phyloP scores from a whole-genome alignment of 2,329 filamentous ascomycete species.

The Pyrenochaeta sp. region DNA sequence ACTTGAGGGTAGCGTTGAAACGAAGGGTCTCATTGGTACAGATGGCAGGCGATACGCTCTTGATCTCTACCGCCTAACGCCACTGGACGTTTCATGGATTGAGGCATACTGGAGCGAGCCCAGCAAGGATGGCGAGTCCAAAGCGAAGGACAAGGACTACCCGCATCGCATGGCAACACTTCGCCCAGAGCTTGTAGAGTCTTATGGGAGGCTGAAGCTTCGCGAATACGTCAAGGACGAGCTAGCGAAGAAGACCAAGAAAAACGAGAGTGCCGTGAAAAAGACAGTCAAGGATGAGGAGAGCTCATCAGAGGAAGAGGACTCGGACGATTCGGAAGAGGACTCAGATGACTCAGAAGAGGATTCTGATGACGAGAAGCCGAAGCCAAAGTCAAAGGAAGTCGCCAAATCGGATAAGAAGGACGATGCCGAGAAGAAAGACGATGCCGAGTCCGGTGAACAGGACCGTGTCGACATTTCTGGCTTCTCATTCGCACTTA shows the following conservation, averaged over 20 bases:
- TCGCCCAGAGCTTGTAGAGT: constrained; percentile 87
- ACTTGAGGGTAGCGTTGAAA: constrained; percentile 94
- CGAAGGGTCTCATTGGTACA: constrained; percentile 95
- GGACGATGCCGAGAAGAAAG: constrained; percentile 26
- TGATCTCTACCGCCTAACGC: constrained; percentile 93
- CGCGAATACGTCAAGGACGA: constrained; percentile 87
- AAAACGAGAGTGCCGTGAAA: constrained; percentile 14
- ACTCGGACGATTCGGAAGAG: constrained; percentile 34
- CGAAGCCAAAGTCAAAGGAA: constrained; percentile 27
- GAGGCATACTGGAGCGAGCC: constrained; percentile 71
- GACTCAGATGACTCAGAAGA: constrained; percentile 53
- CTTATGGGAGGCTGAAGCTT: constrained; percentile 84
- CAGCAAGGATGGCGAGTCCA: constrained; percentile 56
- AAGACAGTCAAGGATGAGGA: constrained; percentile 49
- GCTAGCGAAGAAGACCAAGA: constrained; percentile 58
- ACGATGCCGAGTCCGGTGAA: constrained; percentile 30
- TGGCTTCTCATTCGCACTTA: constrained; percentile 86
- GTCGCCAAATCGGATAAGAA: constrained; percentile 29
- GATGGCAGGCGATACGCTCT: constrained; percentile 98
- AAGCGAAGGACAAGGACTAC: constrained; percentile 67
- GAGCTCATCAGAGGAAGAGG: constrained; percentile 35
- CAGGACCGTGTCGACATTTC: constrained; percentile 84
- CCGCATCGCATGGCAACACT: constrained; percentile 97
- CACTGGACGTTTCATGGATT: constrained; percentile 88
- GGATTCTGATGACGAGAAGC: constrained; percentile 71